phyloP scores from a whole-genome alignment of 352 stramenopile species.

The Phytophthora fragariaefolia region DNA sequence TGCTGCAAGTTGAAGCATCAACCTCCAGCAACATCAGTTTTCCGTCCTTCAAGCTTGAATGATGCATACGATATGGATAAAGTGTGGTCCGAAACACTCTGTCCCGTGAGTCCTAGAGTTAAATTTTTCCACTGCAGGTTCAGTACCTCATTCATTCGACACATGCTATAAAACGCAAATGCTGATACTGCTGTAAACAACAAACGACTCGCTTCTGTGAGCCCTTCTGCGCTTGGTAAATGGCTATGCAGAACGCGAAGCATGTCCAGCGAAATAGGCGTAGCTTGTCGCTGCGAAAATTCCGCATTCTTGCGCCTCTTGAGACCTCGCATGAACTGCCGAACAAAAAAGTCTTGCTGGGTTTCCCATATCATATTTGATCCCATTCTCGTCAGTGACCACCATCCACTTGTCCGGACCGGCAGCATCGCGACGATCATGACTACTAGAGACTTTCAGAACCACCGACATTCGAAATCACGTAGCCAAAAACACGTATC shows the following conservation, averaged over 20 bases:
- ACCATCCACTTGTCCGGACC: not conserved
- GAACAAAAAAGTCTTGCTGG: not conserved
- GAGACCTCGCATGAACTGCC: not conserved
- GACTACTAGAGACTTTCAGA: not conserved
- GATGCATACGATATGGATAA: conserved; percentile 1
- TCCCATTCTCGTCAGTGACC: not conserved
- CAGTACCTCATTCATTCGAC: conserved; percentile 17
- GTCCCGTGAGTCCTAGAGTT: conserved; percentile 6
- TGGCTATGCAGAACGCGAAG: conserved; percentile 3
- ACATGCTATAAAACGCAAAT: conserved; percentile 21
- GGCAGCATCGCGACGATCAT: not conserved
- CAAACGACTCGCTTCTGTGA: conserved; percentile 2
- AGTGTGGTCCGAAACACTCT: not conserved
- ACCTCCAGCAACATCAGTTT: conserved; percentile 12
- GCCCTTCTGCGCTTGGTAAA: not conserved
- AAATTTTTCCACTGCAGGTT: conserved; percentile 13
- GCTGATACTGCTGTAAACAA: conserved; percentile 9
- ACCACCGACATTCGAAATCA: no score
- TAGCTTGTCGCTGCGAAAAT: conserved; percentile 1
- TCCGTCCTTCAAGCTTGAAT: conserved; percentile 19
- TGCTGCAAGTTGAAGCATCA: conserved; percentile 11
- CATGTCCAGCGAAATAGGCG: conserved; percentile 12
- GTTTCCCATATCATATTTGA: not conserved
- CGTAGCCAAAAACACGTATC: no score
- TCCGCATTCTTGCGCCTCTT: not conserved